Base-by-base conservation (phyloP, 495 filamentous ascomycete genomes). In the Peziza echinospora region DNA sequence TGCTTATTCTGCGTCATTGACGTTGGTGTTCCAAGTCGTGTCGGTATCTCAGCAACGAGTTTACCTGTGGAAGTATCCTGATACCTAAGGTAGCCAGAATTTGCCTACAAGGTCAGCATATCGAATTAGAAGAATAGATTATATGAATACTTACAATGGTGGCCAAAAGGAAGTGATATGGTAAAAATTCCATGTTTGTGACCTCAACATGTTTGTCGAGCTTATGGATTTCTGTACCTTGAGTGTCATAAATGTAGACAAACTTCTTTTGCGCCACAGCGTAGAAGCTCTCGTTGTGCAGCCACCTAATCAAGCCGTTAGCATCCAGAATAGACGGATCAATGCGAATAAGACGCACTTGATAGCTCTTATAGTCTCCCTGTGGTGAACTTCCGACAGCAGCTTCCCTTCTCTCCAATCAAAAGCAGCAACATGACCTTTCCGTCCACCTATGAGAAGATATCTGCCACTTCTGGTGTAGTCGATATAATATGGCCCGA, bases 191-290 rank as follows among this genome's bases (percentile, higher is more conserved):
- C 67, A 97, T 80, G 64, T 85, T 76, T 8, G 78, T 80, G n/a
- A 91, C 82, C 63, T 96, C 89, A 50, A 87, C 70, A 55, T 91
- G 85, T 57, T 84, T 82, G 62, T 72, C 73, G 49, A 97, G 65
- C 59, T 82, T 85, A 63, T 97, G 91, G 19, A 97, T 60, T 63
- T 97, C 89, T 13, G 91, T 78, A 49, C 89, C 89, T 23, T 76
- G 69, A 26, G 74, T 65, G 54, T 94, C 89, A 65, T 97, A 97
- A 50, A 97, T 96, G 65, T 84, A 85, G 50, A 85, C 80, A 50
- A 87, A 78, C 63, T 91, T 92, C 71, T 96, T 96, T 63, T 97
- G 89, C 23, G 89, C 83, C n/a, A 93, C 84, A 3, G 91, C 89
- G 63, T 96, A 93, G 63, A 71, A 84, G 53, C 93, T 85, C 60